Base-by-base conservation (phyloP, 352 stramenopile genomes). In the Sclerospora graminicola region DNA sequence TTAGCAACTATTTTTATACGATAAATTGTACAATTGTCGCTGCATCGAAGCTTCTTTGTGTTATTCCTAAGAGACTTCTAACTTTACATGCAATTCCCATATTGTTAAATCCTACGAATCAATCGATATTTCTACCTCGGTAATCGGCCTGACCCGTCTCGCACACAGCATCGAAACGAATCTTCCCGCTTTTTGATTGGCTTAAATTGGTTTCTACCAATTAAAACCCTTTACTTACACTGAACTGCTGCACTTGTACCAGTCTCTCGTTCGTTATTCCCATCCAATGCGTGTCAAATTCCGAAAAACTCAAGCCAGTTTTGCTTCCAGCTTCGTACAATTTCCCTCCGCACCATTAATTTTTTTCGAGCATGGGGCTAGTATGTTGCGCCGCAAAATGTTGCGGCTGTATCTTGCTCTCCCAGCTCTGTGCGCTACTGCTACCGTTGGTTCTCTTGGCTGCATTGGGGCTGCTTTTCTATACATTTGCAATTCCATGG, bases 341-440 rank as follows among this genome's bases (percentile, higher is more conserved):
- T n/a, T 2, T n/a, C 11, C 1, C 13, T 15, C 8, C 30, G 30
- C 2, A 16, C 16, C 8, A 5, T 18, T 35, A 26, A 26, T 38
- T 10, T 31, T 23, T 10, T 13, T 49, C 14, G 18, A 31, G 28
- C 39, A 81, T 75, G 65, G 66, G 57, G 50, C 53, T 74, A 45
- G 20, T 76, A 20, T 78, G 63, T 47, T 81, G 62, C 40, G 64
- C 60, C 32, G 52, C 64, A 39, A 84, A 86, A 57, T 89, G 73
- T 60, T 89, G 77, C 65, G 71, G 77, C 49, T 89, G 73, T 58
- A 73, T 89, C 35, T 43, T 70, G 38, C 54, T 89, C 35, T 70
- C 73, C 45, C 73, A 89, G 61, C 61, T 89, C 44, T 71, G 82
- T 31, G 62, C 55, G 16, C 45, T 89, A 35, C 54, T 86, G 36